Conservation (phyloP, 345 rosid genomes). For the Carallia pectinifolia region DNA sequence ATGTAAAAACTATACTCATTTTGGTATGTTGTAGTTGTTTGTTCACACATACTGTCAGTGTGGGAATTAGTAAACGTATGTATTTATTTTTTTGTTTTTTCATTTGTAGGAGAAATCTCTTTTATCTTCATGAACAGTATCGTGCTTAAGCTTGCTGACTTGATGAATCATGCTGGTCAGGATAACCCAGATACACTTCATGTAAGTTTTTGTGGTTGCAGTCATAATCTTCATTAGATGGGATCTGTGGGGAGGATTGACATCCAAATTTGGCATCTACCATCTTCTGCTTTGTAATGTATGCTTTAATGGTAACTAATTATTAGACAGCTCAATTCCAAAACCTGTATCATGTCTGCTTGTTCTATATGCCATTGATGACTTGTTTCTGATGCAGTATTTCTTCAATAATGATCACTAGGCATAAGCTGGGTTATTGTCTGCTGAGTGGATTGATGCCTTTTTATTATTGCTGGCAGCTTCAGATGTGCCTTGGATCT, state of each 20-base stretch:
- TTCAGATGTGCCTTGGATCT: conserved; percentile 75
- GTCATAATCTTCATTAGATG: neutral
- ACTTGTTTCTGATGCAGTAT: neutral
- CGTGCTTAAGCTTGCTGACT: conserved; percentile 61
- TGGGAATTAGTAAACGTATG: neutral
- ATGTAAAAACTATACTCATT: too few species aligned
- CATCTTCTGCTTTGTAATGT: neutral
- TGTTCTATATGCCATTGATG: too few species aligned
- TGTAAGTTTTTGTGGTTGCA: conserved; percentile 43
- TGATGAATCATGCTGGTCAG: conserved; percentile 42
- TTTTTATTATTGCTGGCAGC: conserved; percentile 46
- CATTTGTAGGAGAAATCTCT: conserved; percentile 58
- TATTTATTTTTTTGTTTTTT: neutral
- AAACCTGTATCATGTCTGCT: neutral
- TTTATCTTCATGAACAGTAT: conserved; percentile 51
- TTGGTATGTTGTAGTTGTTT: neutral
- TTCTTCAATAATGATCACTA: neutral
- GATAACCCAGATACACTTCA: conserved; percentile 35
- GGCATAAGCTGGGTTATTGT: conserved; percentile 1
- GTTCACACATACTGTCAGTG: neutral
- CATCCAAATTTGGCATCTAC: neutral
- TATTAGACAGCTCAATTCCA: neutral
- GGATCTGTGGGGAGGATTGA: neutral
- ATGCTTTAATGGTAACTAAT: neutral
- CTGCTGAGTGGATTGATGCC: conserved; percentile 21